Conservation (phyloP, 1,284 basidiomycete species). For the Leccinum subatratum region DNA sequence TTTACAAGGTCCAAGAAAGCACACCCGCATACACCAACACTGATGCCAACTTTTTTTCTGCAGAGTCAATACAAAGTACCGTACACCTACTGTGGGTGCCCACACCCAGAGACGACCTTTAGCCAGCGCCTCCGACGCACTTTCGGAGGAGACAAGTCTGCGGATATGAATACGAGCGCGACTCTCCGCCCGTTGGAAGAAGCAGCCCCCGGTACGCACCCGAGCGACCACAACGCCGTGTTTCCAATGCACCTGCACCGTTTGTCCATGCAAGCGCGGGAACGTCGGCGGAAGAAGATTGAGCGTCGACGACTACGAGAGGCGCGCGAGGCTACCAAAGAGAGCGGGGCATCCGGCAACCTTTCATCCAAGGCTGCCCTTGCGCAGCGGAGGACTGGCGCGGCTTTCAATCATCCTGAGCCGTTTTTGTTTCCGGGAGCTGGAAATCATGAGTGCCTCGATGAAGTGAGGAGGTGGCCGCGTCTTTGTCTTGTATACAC, state of each 20-base stretch:
- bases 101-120: constrained; percentile 40
- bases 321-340: not conserved
- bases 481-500: too few species aligned
- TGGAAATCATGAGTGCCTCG: too few species aligned
- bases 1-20: not conserved
- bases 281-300: constrained; percentile 20
- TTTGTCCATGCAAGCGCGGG: constrained; percentile 19
- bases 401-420: not conserved
- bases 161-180: not conserved
- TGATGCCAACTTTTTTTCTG: not conserved
- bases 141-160: constrained; percentile 2
- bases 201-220: constrained; percentile 38
- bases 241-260: constrained; percentile 27
- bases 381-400: not conserved
- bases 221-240: constrained; percentile 46
- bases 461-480: too few species aligned
- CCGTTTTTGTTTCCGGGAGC: constrained; percentile 29
- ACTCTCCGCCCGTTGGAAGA: constrained; percentile 22
- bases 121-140: constrained; percentile 30
- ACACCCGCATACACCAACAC: not conserved
- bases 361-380: not conserved
- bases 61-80: constrained; percentile 39
- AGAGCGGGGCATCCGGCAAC: not conserved
- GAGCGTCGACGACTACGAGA: constrained; percentile 18
- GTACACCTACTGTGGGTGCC: constrained; percentile 48